Evolutionary conservation across 768 basidiomycete genomes (phyloP), one percentile per base, ranked within the genome.

Genomic region (Nidularia pulvinata): DNA sequence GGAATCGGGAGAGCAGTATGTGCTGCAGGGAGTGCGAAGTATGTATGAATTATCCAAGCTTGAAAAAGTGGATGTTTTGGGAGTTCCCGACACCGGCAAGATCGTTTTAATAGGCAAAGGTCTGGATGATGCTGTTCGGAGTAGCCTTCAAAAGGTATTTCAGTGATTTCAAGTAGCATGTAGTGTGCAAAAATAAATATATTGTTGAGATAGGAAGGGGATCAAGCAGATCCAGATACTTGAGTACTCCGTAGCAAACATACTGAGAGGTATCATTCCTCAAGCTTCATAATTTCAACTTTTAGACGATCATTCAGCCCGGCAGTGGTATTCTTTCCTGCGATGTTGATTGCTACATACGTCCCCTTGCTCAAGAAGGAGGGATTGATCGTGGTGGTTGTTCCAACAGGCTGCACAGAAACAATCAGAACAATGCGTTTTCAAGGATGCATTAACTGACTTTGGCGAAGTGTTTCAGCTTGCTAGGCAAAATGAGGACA

Each of bases 21-120:
- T 98, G 50, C 70, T 99, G 45, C 97, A 99, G 65, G 97, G 95
- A 2, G 97, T 99, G 10, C 77, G 92, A 58, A 92, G 76, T 59
- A 79, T 98, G 68, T 99, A 95, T 65, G 96, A 99, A 60, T 80
- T 95, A 11, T 64, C 68, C 0, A 69, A 76, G 48, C 71, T 85
- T 39, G 74, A 73, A 61, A 62, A 61, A n/a, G 69, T 64, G 42
- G 67, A 65, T 53, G 71, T 66, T 6, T 51, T 83, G 25, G 85
- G 81, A 1, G 64, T 86, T 35, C 82, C 83, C 0, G 81, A 83
- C 47, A 69, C 69, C 13, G 93, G 93, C 25, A 96, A 95, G 70
- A 64, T 96, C 22, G 91, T 95, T 2, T 78, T 96, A 54, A 95
- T 96, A 46, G 94, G 94, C 9, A 91, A 88, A 63, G 90, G 91